Evolutionary conservation across 2,329 filamentous ascomycete genomes (phyloP), one percentile per base, ranked within the genome.

Genomic region (Colletotrichum noveboracense): DNA sequence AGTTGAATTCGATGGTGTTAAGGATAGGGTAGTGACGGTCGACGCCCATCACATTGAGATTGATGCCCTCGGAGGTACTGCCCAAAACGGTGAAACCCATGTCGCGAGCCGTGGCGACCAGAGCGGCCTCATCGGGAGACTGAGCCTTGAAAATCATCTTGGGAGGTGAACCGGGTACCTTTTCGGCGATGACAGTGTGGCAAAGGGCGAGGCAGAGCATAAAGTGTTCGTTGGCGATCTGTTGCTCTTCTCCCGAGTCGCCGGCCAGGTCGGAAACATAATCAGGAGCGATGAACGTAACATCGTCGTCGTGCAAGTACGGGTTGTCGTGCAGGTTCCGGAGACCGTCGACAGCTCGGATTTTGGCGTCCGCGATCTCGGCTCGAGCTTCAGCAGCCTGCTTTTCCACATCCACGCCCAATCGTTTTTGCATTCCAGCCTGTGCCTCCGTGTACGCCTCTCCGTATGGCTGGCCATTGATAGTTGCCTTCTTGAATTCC

Each of bases 401-500:
- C 77, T 92, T 92, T 78, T 96, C 96, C 6, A 96, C 94, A 81
- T 98, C 93, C 66, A 98, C 90, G 65, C 97, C 97, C 84, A 96
- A 88, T 76, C 97, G 92, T 85, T 96, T 96, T 83, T 98, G 96
- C 95, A 99, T 97, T 73, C 97, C 97, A 67, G 96, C 95, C 84
- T 98, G 95, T 1, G 97, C 97, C 85, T 99, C 97, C 0, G 97
- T 99, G 81, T 98, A 99, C 1, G 97, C 97, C 86, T 99, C 97
- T 77, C 97, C 97, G 79, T 99, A 99, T 0, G 96, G 93, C 76
- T 97, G 91, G n/a, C 96, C 96, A 81, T 98, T 98, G 85, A 99
- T 93, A 1, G 96, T 98, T 71, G 94, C 96, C 85, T 99, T 99
- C 85, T 98, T 99, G 91, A 98, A 99, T 84, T 99, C 97, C 97